Evolutionary conservation across 2,329 filamentous ascomycete species (phyloP).

Genomic region (Niveomyces coronatus): DNA sequence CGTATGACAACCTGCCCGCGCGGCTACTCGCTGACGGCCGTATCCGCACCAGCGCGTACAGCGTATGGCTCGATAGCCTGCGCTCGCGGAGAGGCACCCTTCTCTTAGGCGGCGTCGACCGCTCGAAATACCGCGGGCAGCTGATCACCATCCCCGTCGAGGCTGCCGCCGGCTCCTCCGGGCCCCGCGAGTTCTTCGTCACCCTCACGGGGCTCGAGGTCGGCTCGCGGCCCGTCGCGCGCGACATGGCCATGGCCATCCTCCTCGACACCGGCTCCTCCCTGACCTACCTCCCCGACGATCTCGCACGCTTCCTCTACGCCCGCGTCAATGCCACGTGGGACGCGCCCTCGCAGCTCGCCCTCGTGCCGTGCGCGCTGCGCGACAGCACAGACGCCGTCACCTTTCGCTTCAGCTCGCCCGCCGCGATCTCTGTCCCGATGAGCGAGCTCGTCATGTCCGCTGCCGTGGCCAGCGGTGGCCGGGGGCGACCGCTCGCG

Average conservation of each 20-base stretch:
- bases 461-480: slow-evolving; percentile 34
- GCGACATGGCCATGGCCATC: slow-evolving; percentile 46
- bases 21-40: slow-evolving; percentile 49
- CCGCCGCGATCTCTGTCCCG: slow-evolving; percentile 40
- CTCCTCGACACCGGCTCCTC: slow-evolving; percentile 63
- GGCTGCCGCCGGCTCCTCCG: slow-evolving; percentile 33
- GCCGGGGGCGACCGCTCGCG: slow-evolving; percentile 39
- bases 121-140: slow-evolving; percentile 49
- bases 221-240: slow-evolving; percentile 31
- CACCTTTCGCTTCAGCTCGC: slow-evolving; percentile 42
- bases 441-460: slow-evolving; percentile 51
- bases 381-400: slow-evolving; percentile 30
- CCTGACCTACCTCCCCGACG: slow-evolving; percentile 55
- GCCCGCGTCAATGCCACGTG: slow-evolving; percentile 48
- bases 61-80: slow-evolving; percentile 66
- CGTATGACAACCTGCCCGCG: slow-evolving; percentile 61
- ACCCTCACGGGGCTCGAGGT: slow-evolving; percentile 51
- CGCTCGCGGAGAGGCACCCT: slow-evolving; percentile 55
- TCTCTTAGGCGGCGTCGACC: slow-evolving; percentile 67
- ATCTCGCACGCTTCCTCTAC: slow-evolving; percentile 44
- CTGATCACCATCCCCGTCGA: slow-evolving; percentile 61
- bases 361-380: slow-evolving; percentile 52
- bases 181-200: slow-evolving; percentile 55
- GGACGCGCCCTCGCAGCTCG: slow-evolving; percentile 38
- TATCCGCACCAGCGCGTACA: slow-evolving; percentile 60